phyloP scores from a whole-genome alignment of 129 eudicot genomes.

The Flaveria robusta region DNA sequence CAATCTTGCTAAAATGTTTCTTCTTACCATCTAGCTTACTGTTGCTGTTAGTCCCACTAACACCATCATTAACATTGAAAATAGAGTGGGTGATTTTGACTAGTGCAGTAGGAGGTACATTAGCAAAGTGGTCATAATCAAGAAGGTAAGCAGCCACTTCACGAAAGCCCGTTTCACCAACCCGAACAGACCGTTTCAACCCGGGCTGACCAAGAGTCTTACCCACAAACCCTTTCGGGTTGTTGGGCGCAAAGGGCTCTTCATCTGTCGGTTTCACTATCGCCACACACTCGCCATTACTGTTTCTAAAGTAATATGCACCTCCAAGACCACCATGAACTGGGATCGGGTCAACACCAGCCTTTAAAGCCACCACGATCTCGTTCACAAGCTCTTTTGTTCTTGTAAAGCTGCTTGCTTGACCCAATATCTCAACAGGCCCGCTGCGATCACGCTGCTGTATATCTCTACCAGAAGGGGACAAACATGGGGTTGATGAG shows the following conservation, averaged over 20 bases:
- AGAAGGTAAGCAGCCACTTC: constrained; percentile 94
- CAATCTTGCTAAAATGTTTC: constrained; percentile 76
- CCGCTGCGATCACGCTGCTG: constrained; percentile 73
- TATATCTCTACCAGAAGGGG: constrained; percentile 74
- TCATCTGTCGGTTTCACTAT: constrained; percentile 94
- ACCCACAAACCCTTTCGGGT: constrained; percentile 92
- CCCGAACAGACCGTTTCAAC: constrained; percentile 73
- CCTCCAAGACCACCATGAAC: constrained; percentile 86
- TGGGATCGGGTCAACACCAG: constrained; percentile 77
- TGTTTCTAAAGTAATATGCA: constrained; percentile 71
- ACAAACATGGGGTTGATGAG: constrained; percentile 87
- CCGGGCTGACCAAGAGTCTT: constrained; percentile 84
- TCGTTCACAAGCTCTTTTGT: constrained; percentile 70
- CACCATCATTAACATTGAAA: constrained; percentile 79
- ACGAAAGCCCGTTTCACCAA: constrained; percentile 86
- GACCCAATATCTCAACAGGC: constrained; percentile 78
- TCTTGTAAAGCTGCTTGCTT: constrained; percentile 39
- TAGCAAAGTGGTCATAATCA: constrained; percentile 75
- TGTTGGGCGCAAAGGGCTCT: constrained; percentile 90
- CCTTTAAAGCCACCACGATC: constrained; percentile 57
- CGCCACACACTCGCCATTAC: constrained; percentile 72
- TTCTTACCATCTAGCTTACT: constrained; percentile 44
- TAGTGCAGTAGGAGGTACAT: constrained; percentile 93
- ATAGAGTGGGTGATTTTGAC: constrained; percentile 88
- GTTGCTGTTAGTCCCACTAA: constrained; percentile 42